A percentile compares a stretch with the other conserved stretches of the same genome.
Evolutionary conservation across 169 alveolate genomes (phyloP).

Genomic region (Babesia bovis): DNA sequence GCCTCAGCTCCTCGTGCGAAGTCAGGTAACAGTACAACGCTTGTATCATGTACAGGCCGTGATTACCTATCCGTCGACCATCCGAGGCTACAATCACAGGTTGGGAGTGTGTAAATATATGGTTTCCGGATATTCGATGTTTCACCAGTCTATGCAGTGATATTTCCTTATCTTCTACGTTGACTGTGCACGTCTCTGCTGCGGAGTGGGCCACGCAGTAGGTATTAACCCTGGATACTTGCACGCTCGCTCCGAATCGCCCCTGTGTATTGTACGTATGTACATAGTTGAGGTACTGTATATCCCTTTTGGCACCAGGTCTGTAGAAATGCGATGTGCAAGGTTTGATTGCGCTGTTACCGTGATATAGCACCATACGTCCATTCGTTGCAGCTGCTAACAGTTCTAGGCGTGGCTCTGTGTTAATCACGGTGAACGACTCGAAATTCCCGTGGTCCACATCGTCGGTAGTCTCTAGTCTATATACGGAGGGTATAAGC

Average conservation of each 20-base stretch:
- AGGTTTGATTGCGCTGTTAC: background rate
- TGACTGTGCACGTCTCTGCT: background rate
- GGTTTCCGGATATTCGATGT: slow-evolving; percentile 6
- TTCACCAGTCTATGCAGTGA: background rate
- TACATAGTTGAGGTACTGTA: background rate
- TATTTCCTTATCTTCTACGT: background rate
- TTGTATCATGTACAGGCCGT: slow-evolving; percentile 16
- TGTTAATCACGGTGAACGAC: slow-evolving; percentile 26
- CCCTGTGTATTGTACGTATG: background rate
- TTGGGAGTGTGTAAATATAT: slow-evolving; percentile 23
- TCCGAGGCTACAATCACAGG: slow-evolving; percentile 7
- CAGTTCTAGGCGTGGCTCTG: slow-evolving; percentile 29
- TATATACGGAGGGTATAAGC: slow-evolving; percentile 26
- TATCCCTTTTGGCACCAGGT: background rate
- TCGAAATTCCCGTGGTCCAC: slow-evolving; percentile 19
- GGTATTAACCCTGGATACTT: background rate
- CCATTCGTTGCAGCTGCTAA: slow-evolving; percentile 29
- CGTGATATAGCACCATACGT: background rate
- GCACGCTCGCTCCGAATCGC: background rate
- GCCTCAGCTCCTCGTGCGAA: slow-evolving; percentile 18
- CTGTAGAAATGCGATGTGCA: slow-evolving; percentile 30
- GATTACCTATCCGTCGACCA: background rate
- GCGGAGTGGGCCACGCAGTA: slow-evolving; percentile 33
- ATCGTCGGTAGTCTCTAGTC: slow-evolving; percentile 17
- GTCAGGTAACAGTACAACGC: slow-evolving; percentile 15